Conservation (phyloP, 257 asterid species). For the Primulina tabacum region DNA sequence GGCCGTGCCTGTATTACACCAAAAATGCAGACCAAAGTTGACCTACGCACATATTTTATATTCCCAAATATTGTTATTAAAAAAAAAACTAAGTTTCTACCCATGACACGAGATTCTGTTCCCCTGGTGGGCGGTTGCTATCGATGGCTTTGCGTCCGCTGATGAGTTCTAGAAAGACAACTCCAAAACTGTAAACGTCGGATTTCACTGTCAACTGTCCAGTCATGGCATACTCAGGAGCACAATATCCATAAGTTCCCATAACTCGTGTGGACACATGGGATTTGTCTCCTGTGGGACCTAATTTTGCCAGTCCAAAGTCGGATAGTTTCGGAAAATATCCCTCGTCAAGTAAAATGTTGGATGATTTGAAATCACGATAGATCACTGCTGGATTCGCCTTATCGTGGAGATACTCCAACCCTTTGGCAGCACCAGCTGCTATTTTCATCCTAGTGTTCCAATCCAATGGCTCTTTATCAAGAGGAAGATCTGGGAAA, state of each 20-base stretch:
- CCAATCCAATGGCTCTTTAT: constrained; percentile 55
- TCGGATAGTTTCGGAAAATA: constrained; percentile 54
- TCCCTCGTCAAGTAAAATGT: constrained; percentile 49
- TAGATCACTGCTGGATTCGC: constrained; percentile 59
- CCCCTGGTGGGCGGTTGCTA: constrained; percentile 46
- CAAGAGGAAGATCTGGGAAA: constrained; percentile 47
- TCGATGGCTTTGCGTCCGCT: constrained; percentile 60
- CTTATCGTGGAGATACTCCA: constrained; percentile 60
- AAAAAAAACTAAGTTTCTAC: constrained; percentile 19
- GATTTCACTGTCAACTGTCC: constrained; percentile 60
- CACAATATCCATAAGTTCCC: constrained; percentile 66
- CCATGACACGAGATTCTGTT: constrained; percentile 54
- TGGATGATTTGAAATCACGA: constrained; percentile 57
- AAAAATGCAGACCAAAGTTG: not conserved
- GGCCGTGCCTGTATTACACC: constrained; percentile 49
- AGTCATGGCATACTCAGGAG: constrained; percentile 63
- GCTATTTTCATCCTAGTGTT: constrained; percentile 37
- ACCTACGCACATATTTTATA: not conserved
- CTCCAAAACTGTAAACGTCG: constrained; percentile 59
- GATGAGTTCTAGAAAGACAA: constrained; percentile 54
- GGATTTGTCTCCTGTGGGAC: constrained; percentile 60
- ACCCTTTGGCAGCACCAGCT: constrained; percentile 61
- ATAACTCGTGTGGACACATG: constrained; percentile 62
- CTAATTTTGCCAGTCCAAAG: constrained; percentile 60
- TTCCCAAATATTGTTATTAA: not conserved